Base-by-base conservation (phyloP, 108 stramenopile genomes). In the Poteriospumella lacustris region DNA sequence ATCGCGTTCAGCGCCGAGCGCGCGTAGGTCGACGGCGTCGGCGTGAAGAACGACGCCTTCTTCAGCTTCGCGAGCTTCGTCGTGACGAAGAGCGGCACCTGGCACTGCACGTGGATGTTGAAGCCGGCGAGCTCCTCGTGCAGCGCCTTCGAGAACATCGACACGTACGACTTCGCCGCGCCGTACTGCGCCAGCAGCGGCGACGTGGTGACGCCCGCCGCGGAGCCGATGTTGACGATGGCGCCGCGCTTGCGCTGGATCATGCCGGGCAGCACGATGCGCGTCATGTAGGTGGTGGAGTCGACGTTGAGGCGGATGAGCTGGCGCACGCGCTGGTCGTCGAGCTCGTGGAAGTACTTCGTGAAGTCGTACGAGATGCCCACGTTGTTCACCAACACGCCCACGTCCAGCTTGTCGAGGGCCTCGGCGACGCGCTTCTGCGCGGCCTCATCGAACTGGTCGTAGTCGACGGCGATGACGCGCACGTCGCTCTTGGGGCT, bases 331-430 rank as follows among this genome's bases (percentile, higher is more conserved):
- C 93, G 90, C 44, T 88, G 87, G 44, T 92, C 89, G 33, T 89
- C 79, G 52, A 99, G 83, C 81, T 99, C 98, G 78, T 95, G 84
- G 83, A 95, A 99, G 90, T 85, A 97, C 80, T 91, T 90, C 2
- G 97, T 94, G 83, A 92, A 95, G 2, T 92, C 91, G 85, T 99
- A 99, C 75, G 90, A 89, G 40, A 95, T 88, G 58, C 98, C 98
- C n/a, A 98, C 98, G 80, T 97, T 98, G 89, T 99, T 99, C 69
- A 98, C 88, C 77, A 99, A 87, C 3, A 99, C 82, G 33, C 96
- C 98, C 43, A 99, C 76, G 52, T 99, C 96, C 76, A 93, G 78
- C 0, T 64, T 87, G 44, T 85, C 72, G 59, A 94, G 69, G 15
- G 85, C 89, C 67, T 89, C 87, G 5, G 76, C 84, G 0, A 97